Base-by-base conservation (phyloP, 176 grass and related monocot genomes). In the Cenchrus americanus region DNA sequence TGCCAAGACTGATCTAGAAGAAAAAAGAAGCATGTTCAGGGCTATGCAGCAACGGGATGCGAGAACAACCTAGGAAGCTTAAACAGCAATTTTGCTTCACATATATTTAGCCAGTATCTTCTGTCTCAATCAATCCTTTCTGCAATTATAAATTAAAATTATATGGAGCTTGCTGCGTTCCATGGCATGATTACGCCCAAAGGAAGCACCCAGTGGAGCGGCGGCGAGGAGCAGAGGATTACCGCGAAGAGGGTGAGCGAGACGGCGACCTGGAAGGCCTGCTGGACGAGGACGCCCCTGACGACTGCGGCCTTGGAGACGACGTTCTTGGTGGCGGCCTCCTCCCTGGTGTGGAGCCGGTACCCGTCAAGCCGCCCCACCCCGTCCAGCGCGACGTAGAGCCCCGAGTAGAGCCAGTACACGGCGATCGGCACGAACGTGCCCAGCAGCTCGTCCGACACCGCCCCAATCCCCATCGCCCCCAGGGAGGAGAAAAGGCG, bases 341-440 rank as follows among this genome's bases (percentile, higher is more conserved):
- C 94, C 27, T 32, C 86, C 86, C 87, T 97, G 23, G 89, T 83
- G 80, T 97, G 94, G 65, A 97, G 78, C 72, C 94, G 84, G 73
- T 94, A 97, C 2, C 86, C 55, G 66, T 88, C 82, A 8, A 92
- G 49, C 46, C 78, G 21, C 37, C 70, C 78, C 64, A 90, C 73
- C 21, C 89, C 75, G 23, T 91, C 94, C 22, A 97, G 75, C 75
- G 84, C 79, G 50, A 88, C 69, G 78, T 94, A 97, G 32, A 94
- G 24, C 37, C 94, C 91, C 4, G 94, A 97, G 80, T 97, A 97
- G 65, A 91, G 76, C 94, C 94, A 97, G 65, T 94, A 97, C 43
- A 97, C 94, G 11, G 75, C 91, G 58, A 97, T 91, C 54, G 94
- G 94, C 86, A 97, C 89, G 54, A 97, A 93, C 24, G 94, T 97